A percentile compares a stretch with the other conserved stretches of the same genome.
Evolutionary conservation across 495 filamentous ascomycete species (phyloP).

Genomic region (Hamigera avellanea): DNA sequence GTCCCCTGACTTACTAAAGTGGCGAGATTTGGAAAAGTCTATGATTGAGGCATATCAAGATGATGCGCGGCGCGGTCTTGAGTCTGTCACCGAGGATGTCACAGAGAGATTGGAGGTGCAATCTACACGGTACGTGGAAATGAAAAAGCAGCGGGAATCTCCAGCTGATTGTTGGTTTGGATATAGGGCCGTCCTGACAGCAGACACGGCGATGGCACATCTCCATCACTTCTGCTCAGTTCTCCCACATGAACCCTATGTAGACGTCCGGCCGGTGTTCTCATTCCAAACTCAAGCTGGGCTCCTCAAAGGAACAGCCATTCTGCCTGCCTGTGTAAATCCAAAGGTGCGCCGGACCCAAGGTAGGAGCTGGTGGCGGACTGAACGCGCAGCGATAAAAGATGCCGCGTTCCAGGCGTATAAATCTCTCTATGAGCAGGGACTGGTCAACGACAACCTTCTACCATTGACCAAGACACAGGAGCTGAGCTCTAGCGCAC

Average conservation of each 20-base stretch:
- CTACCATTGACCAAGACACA: conserved; percentile 41
- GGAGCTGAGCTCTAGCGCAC: conserved; percentile 8
- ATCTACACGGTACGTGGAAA: too few species aligned
- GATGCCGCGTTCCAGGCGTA: conserved; percentile 85
- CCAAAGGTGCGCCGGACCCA: conserved; percentile 43
- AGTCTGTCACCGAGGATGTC: background rate
- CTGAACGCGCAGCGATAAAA: conserved; percentile 63
- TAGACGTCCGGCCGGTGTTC: conserved; percentile 39
- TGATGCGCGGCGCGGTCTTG: conserved; percentile 50
- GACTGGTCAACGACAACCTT: conserved; percentile 69
- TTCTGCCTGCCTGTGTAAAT: conserved; percentile 61
- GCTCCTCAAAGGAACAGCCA: conserved; percentile 30
- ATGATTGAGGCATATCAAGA: conserved; percentile 70
- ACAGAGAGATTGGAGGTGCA: too few species aligned
- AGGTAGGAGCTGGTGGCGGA: conserved; percentile 48
- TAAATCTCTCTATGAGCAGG: conserved; percentile 51
- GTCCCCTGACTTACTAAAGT: conserved; percentile 30
- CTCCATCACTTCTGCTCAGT: conserved; percentile 73
- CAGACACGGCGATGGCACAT: conserved; percentile 60
- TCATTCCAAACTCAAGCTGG: conserved; percentile 20
- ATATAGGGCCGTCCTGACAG: conserved; percentile 58
- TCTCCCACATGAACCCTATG: conserved; percentile 44
- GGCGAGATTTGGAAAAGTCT: conserved; percentile 51
- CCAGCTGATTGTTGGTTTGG: too few species aligned
- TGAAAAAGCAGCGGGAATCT: too few species aligned